phyloP scores from a whole-genome alignment of 441 rosid species.

The Heliophila coronopifolia region DNA sequence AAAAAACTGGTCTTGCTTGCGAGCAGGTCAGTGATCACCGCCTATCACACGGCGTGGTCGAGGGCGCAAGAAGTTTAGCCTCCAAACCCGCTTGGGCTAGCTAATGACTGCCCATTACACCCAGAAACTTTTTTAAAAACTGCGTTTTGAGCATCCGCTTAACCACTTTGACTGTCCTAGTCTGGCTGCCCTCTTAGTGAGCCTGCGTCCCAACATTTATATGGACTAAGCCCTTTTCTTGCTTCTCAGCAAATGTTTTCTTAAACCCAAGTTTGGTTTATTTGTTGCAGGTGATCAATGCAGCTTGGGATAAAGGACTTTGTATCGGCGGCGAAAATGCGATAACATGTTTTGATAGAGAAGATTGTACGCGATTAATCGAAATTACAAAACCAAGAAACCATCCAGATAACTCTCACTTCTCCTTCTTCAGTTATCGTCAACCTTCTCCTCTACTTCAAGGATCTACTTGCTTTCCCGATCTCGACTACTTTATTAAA shows the following conservation, averaged over 20 bases:
- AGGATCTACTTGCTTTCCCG: conserved; percentile 52
- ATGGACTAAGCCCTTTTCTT: too few relatives aligned
- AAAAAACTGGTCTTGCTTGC: too few relatives aligned
- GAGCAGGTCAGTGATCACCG: too few relatives aligned
- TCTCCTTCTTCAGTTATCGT: conserved; percentile 53
- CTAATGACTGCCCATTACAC: too few relatives aligned
- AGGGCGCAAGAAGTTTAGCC: too few relatives aligned
- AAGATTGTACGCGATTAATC: conserved; percentile 48
- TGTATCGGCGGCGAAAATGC: conserved; percentile 54
- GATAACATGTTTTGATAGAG: conserved; percentile 54
- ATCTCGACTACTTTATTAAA: conserved; percentile 50
- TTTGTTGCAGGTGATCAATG: conserved; percentile 48
- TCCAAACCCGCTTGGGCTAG: too few relatives aligned
- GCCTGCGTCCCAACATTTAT: too few relatives aligned
- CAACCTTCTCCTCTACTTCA: conserved; percentile 55
- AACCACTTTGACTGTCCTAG: too few relatives aligned
- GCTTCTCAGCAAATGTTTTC: not conserved
- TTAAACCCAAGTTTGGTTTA: conserved; percentile 10
- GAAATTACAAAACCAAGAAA: conserved; percentile 68
- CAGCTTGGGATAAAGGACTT: conserved; percentile 63
- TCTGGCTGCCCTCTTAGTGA: too few relatives aligned
- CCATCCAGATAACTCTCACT: conserved; percentile 52
- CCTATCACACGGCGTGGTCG: too few relatives aligned
- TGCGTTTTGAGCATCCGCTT: too few relatives aligned
- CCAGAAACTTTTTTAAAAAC: too few relatives aligned